A percentile compares a stretch with the other conserved stretches of the same genome.
phyloP scores from a whole-genome alignment of 2,329 filamentous ascomycete species.

The Penicillium sumatraense region DNA sequence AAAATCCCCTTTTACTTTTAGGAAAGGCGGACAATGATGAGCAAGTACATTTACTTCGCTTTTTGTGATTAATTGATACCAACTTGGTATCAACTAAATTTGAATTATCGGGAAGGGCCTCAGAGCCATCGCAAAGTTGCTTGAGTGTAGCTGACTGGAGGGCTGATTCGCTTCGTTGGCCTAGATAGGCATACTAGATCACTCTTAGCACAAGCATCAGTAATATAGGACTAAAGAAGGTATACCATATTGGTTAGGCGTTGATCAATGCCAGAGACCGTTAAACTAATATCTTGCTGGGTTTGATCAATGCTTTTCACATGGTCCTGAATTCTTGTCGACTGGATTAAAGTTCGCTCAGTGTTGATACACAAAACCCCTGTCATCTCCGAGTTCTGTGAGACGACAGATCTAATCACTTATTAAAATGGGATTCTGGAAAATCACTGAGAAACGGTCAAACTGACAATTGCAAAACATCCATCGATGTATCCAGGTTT shows the following conservation, averaged over 20 bases:
- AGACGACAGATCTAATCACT: neutral
- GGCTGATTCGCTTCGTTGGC: neutral
- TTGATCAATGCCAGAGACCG: neutral
- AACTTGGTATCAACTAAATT: neutral
- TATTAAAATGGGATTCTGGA: neutral
- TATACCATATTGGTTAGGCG: neutral
- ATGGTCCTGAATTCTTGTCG: neutral
- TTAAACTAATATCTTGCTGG: neutral
- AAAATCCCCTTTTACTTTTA: neutral
- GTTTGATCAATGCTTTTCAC: neutral
- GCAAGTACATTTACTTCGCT: neutral
- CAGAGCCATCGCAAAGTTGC: neutral
- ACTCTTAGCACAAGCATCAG: neutral
- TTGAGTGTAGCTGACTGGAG: neutral
- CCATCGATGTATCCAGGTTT: neutral
- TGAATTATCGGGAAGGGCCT: neutral
- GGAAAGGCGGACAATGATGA: neutral
- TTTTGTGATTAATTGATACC: neutral
- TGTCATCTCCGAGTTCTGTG: neutral
- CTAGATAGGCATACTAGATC: neutral
- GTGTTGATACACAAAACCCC: neutral
- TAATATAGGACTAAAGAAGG: neutral
- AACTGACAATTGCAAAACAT: conserved; percentile 1
- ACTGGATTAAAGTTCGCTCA: neutral
- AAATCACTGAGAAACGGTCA: neutral